Evolutionary conservation across 108 stramenopile species (phyloP).

Genomic region (Cyclotella cryptica): DNA sequence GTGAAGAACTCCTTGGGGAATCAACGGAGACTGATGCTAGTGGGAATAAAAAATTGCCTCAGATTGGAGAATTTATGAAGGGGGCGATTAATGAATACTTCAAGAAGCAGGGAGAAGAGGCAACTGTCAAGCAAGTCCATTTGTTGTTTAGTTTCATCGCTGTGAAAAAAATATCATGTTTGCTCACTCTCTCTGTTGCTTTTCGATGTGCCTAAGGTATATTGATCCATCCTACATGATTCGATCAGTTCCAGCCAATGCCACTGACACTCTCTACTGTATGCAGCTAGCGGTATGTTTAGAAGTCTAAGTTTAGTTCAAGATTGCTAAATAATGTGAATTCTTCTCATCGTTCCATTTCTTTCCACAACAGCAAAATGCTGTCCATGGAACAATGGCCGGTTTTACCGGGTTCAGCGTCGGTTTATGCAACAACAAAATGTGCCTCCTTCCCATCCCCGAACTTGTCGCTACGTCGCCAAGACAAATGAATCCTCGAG

Average conservation of each 20-base stretch:
- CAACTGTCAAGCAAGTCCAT: slow-evolving; percentile 67
- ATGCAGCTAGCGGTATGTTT: slow-evolving; percentile 79
- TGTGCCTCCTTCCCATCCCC: slow-evolving; percentile 95
- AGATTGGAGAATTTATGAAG: slow-evolving; percentile 94
- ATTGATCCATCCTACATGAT: slow-evolving; percentile 99
- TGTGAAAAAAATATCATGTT: slow-evolving; percentile 51
- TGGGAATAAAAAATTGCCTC: slow-evolving; percentile 94
- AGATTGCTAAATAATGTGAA: neutral
- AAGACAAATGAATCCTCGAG: slow-evolving; percentile 89
- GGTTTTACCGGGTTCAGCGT: slow-evolving; percentile 97
- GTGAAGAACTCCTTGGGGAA: slow-evolving; percentile 92
- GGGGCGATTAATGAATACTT: slow-evolving; percentile 80
- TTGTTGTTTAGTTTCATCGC: slow-evolving; percentile 31
- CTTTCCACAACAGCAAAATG: slow-evolving; percentile 78
- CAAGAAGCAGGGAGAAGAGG: slow-evolving; percentile 70
- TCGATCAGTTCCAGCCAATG: slow-evolving; percentile 95
- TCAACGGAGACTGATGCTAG: slow-evolving; percentile 93
- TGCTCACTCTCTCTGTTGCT: neutral
- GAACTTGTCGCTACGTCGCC: slow-evolving; percentile 93
- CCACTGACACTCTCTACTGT: slow-evolving; percentile 94
- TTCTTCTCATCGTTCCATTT: neutral
- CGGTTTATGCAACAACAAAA: slow-evolving; percentile 95
- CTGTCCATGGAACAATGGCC: slow-evolving; percentile 99
- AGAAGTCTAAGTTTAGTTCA: neutral
- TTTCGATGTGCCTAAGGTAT: slow-evolving; percentile 52